Conservation (phyloP, 306 rosid species). For the Delonix regia region DNA sequence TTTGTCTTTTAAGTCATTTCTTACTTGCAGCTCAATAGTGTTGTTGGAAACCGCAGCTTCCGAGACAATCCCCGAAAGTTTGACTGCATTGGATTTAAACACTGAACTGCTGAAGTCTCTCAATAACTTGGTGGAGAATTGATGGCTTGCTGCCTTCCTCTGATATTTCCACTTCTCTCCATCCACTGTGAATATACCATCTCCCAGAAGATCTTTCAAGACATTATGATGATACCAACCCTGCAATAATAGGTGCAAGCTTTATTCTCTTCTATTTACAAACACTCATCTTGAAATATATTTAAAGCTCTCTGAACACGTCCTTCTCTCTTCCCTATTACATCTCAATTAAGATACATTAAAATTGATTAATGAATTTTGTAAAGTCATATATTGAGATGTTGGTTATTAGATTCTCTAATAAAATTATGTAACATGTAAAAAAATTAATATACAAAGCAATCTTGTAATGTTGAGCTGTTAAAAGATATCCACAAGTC, state of each 20-base stretch:
- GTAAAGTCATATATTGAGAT: too few species aligned
- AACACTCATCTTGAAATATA: neutral
- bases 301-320: too few species aligned
- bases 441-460: too few species aligned
- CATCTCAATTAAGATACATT: too few species aligned
- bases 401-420: too few species aligned
- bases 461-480: too few species aligned
- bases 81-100: slow-evolving; percentile 53
- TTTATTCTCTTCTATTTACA: neutral
- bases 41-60: slow-evolving; percentile 46
- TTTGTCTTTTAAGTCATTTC: neutral
- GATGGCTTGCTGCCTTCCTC: slow-evolving; percentile 51
- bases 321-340: too few species aligned
- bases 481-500: too few species aligned
- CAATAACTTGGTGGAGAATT: slow-evolving; percentile 48
- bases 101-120: slow-evolving; percentile 54
- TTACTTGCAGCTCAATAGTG: slow-evolving; percentile 55
- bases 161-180: slow-evolving; percentile 61
- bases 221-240: slow-evolving; percentile 52
- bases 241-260: slow-evolving; percentile 35
- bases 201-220: slow-evolving; percentile 62
- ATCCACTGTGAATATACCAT: slow-evolving; percentile 62
- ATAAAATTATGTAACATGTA: too few species aligned
- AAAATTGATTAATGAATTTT: too few species aligned
- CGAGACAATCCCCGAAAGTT: slow-evolving; percentile 50